phyloP scores from a whole-genome alignment of 2,329 filamentous ascomycete genomes.

The Malbranchea cinnamomea region DNA sequence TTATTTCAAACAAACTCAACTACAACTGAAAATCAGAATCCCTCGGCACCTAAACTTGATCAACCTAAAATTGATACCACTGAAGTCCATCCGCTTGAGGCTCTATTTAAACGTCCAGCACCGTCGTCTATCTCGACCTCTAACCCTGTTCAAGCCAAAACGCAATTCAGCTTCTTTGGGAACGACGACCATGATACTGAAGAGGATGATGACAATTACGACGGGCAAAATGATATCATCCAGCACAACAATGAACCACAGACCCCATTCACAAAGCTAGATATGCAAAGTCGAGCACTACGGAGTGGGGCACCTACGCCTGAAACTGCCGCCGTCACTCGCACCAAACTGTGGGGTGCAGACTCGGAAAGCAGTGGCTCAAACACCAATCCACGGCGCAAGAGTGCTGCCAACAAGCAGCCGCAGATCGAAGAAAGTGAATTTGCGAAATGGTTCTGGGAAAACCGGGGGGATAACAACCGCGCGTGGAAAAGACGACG shows the following conservation, averaged over 20 bases:
- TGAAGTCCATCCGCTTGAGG: constrained; percentile 72
- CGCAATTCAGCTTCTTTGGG: constrained; percentile 63
- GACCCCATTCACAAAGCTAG: constrained; percentile 69
- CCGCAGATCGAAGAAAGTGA: constrained; percentile 34
- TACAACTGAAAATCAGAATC: constrained; percentile 31
- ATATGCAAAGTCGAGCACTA: constrained; percentile 50
- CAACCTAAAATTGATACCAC: too few relatives aligned
- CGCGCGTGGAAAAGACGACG: constrained; percentile 39
- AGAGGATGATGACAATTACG: too few relatives aligned
- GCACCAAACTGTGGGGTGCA: constrained; percentile 17
- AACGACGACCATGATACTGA: constrained; percentile 34
- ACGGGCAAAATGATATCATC: constrained; percentile 7
- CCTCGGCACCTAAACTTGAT: too few relatives aligned
- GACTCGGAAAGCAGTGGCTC: constrained; percentile 13
- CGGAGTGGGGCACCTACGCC: constrained; percentile 88
- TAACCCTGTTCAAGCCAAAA: constrained; percentile 15
- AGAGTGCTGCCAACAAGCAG: constrained; percentile 2
- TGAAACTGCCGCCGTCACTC: constrained; percentile 65
- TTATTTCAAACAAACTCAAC: too few relatives aligned
- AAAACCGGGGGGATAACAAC: constrained; percentile 35
- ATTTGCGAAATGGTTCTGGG: constrained; percentile 48
- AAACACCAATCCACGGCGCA: constrained; percentile 9
- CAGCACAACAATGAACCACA: constrained; percentile 38
- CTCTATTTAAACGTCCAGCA: constrained; percentile 67
- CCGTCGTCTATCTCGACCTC: constrained; percentile 16